Base-by-base conservation (phyloP, 768 basidiomycete genomes). In the Lentinus tigrinus region DNA sequence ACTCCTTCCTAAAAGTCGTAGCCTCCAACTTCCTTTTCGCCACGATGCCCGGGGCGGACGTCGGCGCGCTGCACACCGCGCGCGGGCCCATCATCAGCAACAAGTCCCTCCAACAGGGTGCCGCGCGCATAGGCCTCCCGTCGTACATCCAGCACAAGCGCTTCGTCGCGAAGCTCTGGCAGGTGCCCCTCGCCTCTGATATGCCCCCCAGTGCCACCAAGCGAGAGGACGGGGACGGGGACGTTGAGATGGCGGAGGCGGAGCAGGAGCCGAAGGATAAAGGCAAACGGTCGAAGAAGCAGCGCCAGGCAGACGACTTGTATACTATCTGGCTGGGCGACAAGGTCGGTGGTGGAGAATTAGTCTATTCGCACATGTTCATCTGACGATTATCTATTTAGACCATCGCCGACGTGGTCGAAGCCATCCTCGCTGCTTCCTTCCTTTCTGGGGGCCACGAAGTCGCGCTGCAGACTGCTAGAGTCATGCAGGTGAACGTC, bases 341-440 rank as follows among this genome's bases (percentile, higher is more conserved):
- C 74, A 93, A 93, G 84, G 91, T 89, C n/a, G n/a, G n/a, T n/a
- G n/a, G 61, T 61, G 37, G 40, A n/a, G 26, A 36, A 16, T 36
- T 50, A 39, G 31, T 47, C 58, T 52, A 17, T 63, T 17, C 7
- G 13, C 11, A 10, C 38, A n/a, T 42, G 26, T 47, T 27, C 24
- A 37, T 39, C 57, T n/a, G 26, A 28, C 38, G 17, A 65, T 19
- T 52, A n/a, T n/a, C 31, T 6, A 31, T 24, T 31, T 54, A 93
- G 92, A 83, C 85, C 21, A 77, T 93, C 27, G 92, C 93, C 48
- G 93, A 95, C 72, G 89, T 93, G 42, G 82, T 84, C 9, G 93
- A 95, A 72, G 90, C 93, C 3, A 84, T 94, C 58, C 84, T 93
- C 26, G 93, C 88, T 34, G 92, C 91, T 17, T 90, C 88, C 4